Evolutionary conservation across 257 asterid genomes (phyloP).

Genomic region (Solanum chmielewskii): DNA sequence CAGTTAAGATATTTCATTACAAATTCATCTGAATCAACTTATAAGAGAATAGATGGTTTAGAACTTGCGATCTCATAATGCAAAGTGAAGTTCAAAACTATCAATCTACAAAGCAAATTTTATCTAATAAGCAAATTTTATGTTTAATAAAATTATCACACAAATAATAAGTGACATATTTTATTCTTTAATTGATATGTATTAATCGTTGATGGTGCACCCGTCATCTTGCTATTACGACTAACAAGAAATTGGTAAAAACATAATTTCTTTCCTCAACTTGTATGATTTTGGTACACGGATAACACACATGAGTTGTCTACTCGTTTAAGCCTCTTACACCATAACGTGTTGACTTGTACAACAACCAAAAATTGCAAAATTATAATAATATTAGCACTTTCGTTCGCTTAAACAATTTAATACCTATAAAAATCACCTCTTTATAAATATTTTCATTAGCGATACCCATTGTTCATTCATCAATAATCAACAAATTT

Average conservation of each 20-base stretch:
- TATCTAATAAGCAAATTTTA: background rate
- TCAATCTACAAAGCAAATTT: background rate
- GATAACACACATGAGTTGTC: background rate
- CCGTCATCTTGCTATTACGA: background rate
- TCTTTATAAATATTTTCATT: background rate
- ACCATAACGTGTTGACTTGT: background rate
- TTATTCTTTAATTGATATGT: too few species aligned
- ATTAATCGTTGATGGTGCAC: too few species aligned
- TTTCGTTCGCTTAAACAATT: background rate
- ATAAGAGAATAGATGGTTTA: too few species aligned
- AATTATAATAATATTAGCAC: too few species aligned
- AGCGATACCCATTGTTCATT: background rate
- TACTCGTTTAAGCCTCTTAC: background rate
- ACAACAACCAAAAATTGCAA: background rate
- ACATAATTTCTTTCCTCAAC: background rate
- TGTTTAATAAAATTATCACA: too few species aligned
- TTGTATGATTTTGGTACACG: background rate
- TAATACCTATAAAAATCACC: background rate
- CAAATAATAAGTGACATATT: rapidly evolving
- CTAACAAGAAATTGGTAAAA: too few species aligned
- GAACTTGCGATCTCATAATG: background rate
- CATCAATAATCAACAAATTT: background rate
- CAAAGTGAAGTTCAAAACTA: background rate
- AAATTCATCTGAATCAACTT: too few species aligned
- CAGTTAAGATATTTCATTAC: too few species aligned